Evolutionary conservation across 805 yeast species (phyloP), one percentile per base, ranked within the genome.

Genomic region (Candida endomychidarum): DNA sequence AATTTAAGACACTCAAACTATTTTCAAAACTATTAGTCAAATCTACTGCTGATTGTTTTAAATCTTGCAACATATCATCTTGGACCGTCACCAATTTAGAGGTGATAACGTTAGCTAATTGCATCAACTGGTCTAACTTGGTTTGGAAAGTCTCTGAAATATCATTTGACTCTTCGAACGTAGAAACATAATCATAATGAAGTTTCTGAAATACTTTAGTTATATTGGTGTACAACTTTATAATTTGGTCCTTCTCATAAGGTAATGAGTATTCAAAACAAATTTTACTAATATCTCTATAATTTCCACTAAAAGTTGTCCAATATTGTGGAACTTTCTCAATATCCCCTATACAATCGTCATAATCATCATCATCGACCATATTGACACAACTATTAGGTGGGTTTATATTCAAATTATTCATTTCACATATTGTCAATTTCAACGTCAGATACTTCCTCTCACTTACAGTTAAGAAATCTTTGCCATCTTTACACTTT

Each of bases 261-360:
- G 81, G 81, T 1, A 74, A 46, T 0, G 77, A 63, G 34, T 75
- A 72, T 41, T 76, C 79, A 45, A 61, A 58, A 50, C 89, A 83
- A 0, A 81, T 61, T 2, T 68, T 65, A 2, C 75, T 65, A 3
- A 82, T 60, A 22, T 74, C 70, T 33, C 80, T 68, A 54, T 76
- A 81, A 50, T 81, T 75, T 0, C 87, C 87, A 46, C 80, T 80
- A 52, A 74, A 83, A 0, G 83, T 78, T 0, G 89, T 81, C 91
- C 91, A 83, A 73, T 82, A 78, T 48, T 81, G 84, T 0, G 78
- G 65, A 2, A 65, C 59, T 16, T 50, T 50, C 40, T 76, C 75
- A 27, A 77, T 45, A 2, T 62, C 57, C 3, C 47, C 37, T 21
- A 78, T 60, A 44, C 83, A 79, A 1, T 42, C 46, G 15, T 56